A percentile compares a stretch with the other conserved stretches of the same genome.
Conservation (phyloP, 306 rosid genomes). For the Pterocarpus macrocarpus region DNA sequence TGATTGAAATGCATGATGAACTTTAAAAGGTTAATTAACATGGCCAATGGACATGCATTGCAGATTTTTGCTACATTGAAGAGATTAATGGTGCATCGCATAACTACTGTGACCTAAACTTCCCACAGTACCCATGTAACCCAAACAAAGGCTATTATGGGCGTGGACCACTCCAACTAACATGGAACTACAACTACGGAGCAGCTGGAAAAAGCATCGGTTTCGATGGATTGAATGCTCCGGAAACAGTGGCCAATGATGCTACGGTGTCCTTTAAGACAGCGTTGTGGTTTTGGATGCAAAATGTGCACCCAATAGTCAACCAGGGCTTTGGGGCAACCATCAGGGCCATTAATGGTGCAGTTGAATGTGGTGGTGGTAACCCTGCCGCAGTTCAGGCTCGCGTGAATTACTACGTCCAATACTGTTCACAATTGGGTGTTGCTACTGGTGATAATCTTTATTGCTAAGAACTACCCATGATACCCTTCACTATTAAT, state of each 20-base stretch:
- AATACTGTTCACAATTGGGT: slow-evolving; percentile 65
- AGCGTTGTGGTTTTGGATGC: slow-evolving; percentile 87
- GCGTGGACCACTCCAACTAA: slow-evolving; percentile 76
- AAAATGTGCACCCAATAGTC: slow-evolving; percentile 60
- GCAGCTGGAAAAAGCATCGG: slow-evolving; percentile 66
- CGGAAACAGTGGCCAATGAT: slow-evolving; percentile 69
- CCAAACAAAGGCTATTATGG: slow-evolving; percentile 72
- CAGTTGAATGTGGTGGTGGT: slow-evolving; percentile 69
- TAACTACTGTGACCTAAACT: slow-evolving; percentile 69
- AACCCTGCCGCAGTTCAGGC: slow-evolving; percentile 59
- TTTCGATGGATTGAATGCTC: slow-evolving; percentile 71
- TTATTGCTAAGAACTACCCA: slow-evolving; percentile 51
- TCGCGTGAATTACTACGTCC: slow-evolving; percentile 56
- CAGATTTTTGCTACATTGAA: slow-evolving; percentile 77
- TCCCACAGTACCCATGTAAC: slow-evolving; percentile 68
- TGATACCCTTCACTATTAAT: too few relatives aligned
- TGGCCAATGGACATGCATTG: background rate
- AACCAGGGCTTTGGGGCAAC: slow-evolving; percentile 79
- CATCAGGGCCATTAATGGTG: slow-evolving; percentile 78
- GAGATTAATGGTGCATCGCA: slow-evolving; percentile 72
- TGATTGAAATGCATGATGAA: too few relatives aligned
- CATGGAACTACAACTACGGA: slow-evolving; percentile 87
- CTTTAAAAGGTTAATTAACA: too few relatives aligned
- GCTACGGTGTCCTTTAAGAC: slow-evolving; percentile 69
- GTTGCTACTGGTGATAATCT: slow-evolving; percentile 76